A percentile compares a stretch with the other conserved stretches of the same genome.
phyloP scores from a whole-genome alignment of 441 rosid genomes.

The Sinapis alba region DNA sequence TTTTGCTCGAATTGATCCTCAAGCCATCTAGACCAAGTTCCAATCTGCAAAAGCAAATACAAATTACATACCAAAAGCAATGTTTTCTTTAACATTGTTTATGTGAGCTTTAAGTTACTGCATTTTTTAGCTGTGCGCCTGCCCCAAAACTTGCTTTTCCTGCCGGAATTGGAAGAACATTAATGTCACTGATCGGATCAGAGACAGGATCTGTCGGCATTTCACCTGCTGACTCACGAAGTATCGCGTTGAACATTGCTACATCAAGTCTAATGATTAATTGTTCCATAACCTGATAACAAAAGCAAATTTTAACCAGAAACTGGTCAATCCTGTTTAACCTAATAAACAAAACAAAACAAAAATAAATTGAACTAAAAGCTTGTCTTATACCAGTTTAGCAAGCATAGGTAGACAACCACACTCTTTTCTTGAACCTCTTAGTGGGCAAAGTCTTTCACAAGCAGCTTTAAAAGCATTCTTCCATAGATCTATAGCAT shows the following conservation, averaged over 20 bases:
- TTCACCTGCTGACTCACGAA: constrained; percentile 86
- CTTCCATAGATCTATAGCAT: constrained; percentile 87
- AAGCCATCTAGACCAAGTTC: constrained; percentile 96
- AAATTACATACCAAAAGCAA: constrained; percentile 8
- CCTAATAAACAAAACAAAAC: background rate
- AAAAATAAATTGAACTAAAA: background rate
- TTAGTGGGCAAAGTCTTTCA: constrained; percentile 86
- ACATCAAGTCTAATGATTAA: constrained; percentile 83
- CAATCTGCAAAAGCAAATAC: constrained; percentile 54
- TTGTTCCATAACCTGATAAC: constrained; percentile 82
- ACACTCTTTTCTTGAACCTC: constrained; percentile 88
- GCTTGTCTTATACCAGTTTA: constrained; percentile 63
- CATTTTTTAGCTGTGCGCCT: constrained; percentile 88
- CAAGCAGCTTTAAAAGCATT: constrained; percentile 87
- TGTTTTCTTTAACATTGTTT: background rate
- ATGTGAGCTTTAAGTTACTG: constrained; percentile 51
- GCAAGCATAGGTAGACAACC: constrained; percentile 86
- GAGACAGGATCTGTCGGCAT: constrained; percentile 97
- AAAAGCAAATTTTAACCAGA: constrained; percentile 15
- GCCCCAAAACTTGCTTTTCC: constrained; percentile 92
- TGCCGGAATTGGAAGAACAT: constrained; percentile 90
- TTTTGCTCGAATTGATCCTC: constrained; percentile 81
- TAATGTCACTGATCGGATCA: constrained; percentile 86
- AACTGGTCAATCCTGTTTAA: background rate
- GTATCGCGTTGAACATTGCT: constrained; percentile 97